A percentile compares a stretch with the other conserved stretches of the same genome.
These are phyloP conservation scores for Echeveria elegans DNA, from an alignment of 164 flowering plant genomes.

Conservation along the genomic window DNA sequence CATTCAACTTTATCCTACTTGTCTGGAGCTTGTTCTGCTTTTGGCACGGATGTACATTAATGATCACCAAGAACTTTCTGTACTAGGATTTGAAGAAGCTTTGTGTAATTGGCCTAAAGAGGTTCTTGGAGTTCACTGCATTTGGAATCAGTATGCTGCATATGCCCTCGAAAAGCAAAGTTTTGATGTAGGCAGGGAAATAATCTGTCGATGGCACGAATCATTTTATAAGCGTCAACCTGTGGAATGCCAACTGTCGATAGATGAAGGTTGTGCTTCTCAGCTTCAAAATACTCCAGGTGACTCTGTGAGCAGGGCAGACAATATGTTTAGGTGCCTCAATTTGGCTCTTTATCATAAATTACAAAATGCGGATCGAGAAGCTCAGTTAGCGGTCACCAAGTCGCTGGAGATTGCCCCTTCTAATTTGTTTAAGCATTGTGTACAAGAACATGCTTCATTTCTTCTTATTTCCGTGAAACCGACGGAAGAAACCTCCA, in stretches of 20 bases:
- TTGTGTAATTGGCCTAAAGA: slow-evolving; percentile 53
- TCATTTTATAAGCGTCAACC: slow-evolving; percentile 26
- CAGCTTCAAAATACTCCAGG: slow-evolving; percentile 9
- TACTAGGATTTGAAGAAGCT: slow-evolving; percentile 54
- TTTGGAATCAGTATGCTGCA: slow-evolving; percentile 81
- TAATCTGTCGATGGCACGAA: slow-evolving; percentile 55
- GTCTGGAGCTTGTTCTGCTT: slow-evolving; percentile 54
- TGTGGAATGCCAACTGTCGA: slow-evolving; percentile 12
- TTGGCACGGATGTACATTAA: slow-evolving; percentile 32
- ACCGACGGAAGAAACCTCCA: slow-evolving; percentile 17
- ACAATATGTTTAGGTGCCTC: slow-evolving; percentile 51
- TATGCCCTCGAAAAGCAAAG: slow-evolving; percentile 43
- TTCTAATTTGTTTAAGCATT: slow-evolving; percentile 35
- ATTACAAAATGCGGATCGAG: slow-evolving; percentile 38
- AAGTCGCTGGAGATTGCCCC: slow-evolving; percentile 40
- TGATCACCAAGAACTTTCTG: slow-evolving; percentile 18
- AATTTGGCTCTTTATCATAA: slow-evolving; percentile 49
- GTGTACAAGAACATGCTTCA: slow-evolving; percentile 49
- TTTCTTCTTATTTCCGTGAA: slow-evolving; percentile 26
- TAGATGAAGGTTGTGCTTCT: slow-evolving; percentile 11
- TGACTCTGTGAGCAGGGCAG: slow-evolving; percentile 20
- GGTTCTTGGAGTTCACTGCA: slow-evolving; percentile 58
- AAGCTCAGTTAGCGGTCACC: slow-evolving; percentile 47
- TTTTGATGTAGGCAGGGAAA: slow-evolving; percentile 28
- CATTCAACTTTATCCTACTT: slow-evolving; percentile 42